phyloP scores from a whole-genome alignment of 1,139 yeast genomes.

The Blastobotrys proliferans region DNA sequence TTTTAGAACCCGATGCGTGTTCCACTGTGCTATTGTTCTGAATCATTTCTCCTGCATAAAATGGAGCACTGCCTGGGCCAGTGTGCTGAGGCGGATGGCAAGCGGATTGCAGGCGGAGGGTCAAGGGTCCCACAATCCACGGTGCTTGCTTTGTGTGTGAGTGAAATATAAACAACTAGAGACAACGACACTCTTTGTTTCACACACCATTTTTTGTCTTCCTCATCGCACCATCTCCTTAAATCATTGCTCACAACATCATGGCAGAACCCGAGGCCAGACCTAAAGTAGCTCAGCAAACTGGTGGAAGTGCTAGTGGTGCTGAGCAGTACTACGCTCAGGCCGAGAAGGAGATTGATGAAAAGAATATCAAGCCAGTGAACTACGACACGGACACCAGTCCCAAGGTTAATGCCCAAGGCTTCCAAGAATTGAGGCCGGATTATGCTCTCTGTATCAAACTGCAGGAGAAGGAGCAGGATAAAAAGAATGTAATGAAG shows the following conservation, averaged over 20 bases:
- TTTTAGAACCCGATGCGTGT: too few relatives aligned
- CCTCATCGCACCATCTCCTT: background rate
- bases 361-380: background rate
- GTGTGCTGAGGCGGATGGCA: too few relatives aligned
- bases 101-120: too few relatives aligned
- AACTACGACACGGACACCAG: background rate
- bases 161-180: too few relatives aligned
- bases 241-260: background rate
- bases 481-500: constrained; percentile 16
- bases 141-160: too few relatives aligned
- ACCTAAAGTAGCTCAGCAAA: constrained; percentile 6
- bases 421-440: constrained; percentile 20
- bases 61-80: too few relatives aligned
- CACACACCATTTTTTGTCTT: background rate
- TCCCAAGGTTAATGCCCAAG: constrained; percentile 6
- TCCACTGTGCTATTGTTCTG: too few relatives aligned
- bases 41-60: too few relatives aligned
- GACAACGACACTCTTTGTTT: constrained; percentile 1
- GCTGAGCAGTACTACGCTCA: constrained; percentile 6
- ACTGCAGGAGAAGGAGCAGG: constrained; percentile 12
- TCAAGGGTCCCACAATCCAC: too few relatives aligned
- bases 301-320: constrained; percentile 1
- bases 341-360: constrained; percentile 5
- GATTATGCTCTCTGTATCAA: constrained; percentile 23
- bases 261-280: constrained; percentile 12